These are phyloP conservation scores for Melocanna baccifera DNA, from an alignment of 176 grass and related monocot species.

Conservation along the genomic window DNA sequence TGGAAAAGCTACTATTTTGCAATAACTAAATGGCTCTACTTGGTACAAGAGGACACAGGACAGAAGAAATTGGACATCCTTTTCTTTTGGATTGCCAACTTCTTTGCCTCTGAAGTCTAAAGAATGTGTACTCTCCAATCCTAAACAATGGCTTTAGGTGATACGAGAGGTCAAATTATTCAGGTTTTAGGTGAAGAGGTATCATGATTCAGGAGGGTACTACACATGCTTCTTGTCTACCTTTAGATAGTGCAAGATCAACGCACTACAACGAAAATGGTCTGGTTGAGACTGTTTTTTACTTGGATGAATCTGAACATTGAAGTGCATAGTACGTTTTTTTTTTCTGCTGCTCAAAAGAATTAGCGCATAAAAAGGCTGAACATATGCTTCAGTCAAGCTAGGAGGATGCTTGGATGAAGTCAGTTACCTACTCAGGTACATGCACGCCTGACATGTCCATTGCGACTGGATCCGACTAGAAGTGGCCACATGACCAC, in stretches of 20 bases:
- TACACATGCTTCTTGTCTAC: background rate
- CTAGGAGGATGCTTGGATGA: too few species aligned
- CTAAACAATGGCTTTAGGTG: conserved; percentile 19
- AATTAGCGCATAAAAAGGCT: background rate
- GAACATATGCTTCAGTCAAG: background rate
- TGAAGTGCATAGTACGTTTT: background rate
- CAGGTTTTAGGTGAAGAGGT: background rate
- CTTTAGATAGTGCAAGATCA: background rate
- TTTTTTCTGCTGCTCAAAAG: background rate
- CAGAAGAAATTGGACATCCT: background rate
- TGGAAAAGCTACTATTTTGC: background rate
- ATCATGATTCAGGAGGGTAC: conserved; percentile 1
- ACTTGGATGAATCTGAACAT: background rate
- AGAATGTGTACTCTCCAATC: background rate
- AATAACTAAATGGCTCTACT: conserved; percentile 12
- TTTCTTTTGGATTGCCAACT: conserved; percentile 19
- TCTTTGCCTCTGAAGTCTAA: background rate
- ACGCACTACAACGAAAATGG: background rate
- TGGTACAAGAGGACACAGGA: conserved; percentile 25
- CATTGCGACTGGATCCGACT: background rate
- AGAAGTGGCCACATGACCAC: background rate
- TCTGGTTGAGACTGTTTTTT: background rate
- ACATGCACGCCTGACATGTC: background rate
- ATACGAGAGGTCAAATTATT: conserved; percentile 37
- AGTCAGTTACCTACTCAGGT: too few species aligned